Evolutionary conservation across 768 basidiomycete species (phyloP).

Genomic region (Lentinula edodes): DNA sequence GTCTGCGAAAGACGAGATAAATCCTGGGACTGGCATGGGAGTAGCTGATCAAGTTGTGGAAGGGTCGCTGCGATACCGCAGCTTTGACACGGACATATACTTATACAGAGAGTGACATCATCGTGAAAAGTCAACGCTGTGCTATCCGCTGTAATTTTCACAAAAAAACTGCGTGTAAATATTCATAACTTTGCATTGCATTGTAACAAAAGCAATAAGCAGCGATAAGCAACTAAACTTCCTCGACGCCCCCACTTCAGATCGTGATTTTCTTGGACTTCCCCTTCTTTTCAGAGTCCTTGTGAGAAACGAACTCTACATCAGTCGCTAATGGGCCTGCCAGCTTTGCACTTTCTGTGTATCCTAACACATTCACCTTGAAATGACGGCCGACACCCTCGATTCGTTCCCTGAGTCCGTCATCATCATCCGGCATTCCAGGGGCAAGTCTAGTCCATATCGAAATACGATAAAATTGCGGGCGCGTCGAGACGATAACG

Average conservation of each 20-base stretch:
- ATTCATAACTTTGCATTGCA: not conserved
- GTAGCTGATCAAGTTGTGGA: slow-evolving; percentile 11
- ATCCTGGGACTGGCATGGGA: slow-evolving; percentile 54
- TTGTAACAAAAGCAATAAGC: not conserved
- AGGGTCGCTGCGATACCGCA: not conserved
- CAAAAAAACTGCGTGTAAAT: no score
- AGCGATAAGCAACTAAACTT: slow-evolving; percentile 8
- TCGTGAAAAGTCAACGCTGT: not conserved
- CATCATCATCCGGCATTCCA: slow-evolving; percentile 39
- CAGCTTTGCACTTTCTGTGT: slow-evolving; percentile 64
- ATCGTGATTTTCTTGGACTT: slow-evolving; percentile 78
- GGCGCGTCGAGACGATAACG: slow-evolving; percentile 91
- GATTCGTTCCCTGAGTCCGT: slow-evolving; percentile 70
- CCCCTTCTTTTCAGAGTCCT: slow-evolving; percentile 93
- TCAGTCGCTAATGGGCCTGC: slow-evolving; percentile 88
- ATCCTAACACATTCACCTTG: slow-evolving; percentile 87
- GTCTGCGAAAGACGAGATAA: slow-evolving; percentile 64
- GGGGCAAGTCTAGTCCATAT: slow-evolving; percentile 96
- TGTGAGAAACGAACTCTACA: slow-evolving; percentile 92
- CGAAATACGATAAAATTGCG: slow-evolving; percentile 91
- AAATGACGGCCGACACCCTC: slow-evolving; percentile 85
- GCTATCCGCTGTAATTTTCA: no score
- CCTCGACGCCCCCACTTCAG: slow-evolving; percentile 24
- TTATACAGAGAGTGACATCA: not conserved
- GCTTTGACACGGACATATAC: not conserved